Evolutionary conservation across 2,329 filamentous ascomycete genomes (phyloP), one percentile per base, ranked within the genome.

Genomic region (Fusarium foetens): DNA sequence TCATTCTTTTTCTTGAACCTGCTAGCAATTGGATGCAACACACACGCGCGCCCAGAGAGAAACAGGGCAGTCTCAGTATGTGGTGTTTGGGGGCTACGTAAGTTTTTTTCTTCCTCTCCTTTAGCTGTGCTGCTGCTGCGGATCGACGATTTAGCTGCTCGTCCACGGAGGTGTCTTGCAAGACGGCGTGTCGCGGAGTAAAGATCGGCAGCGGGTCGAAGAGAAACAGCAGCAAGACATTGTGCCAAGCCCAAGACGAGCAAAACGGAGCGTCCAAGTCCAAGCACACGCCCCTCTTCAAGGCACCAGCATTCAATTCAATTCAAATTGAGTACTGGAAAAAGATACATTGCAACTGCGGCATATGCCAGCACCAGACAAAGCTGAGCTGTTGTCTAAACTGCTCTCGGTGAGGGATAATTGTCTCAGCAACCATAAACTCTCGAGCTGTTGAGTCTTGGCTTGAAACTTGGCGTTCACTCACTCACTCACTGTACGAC

Each of bases 121-220:
- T 38, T 38, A 38, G 49, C 23, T 52, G 33, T 38, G 60, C 23
- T 53, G 35, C 38, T 69, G 59, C 68, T 55, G 48, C 33, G 27
- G 60, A 72, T 72, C 70, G 70, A 72, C 66, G 70, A 72, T 72
- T 66, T 23, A 25, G 27, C 41, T 53, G 35, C n/a, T 33, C 35
- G n/a, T 41, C 60, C 25, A 41, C 51, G 29, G 64, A 70, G 41
- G 41, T 70, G 48, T 72, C 65, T 59, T 72, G 41, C 36, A 11
- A 66, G 70, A 68, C 65, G 65, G 65, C 68, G 33, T 52, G 54
- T 58, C 54, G 43, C 49, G 48, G 65, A 70, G 70, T 52, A 72
- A 45, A 49, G 69, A 72, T 72, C 69, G 65, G 70, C 70, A 69
- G 48, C 58, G 63, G 66, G 66, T 57, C 54, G 16, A 33, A 33